Percentiles rank a stretch among this genome's conserved stretches.
Conservation (phyloP, 371 early-diverging fungal genomes). For the Coemansia sp. region DNA sequence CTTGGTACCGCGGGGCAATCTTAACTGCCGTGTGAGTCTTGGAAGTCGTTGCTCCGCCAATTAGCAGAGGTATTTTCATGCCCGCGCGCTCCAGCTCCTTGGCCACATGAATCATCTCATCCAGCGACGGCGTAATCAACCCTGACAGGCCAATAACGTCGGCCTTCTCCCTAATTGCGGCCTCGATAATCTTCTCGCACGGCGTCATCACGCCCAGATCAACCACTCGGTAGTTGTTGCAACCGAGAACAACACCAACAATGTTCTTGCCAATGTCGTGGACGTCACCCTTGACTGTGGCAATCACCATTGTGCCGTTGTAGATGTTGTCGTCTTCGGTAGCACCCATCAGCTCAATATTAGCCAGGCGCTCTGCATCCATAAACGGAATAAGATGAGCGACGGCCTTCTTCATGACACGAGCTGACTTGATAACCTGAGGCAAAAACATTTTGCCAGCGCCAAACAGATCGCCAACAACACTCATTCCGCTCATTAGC, state of each 20-base stretch:
- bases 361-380: constrained; percentile 77
- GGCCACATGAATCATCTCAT: constrained; percentile 93
- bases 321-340: constrained; percentile 63
- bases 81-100: constrained; percentile 85
- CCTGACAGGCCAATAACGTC: constrained; percentile 89
- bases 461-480: constrained; percentile 91
- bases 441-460: constrained; percentile 95
- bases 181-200: constrained; percentile 82
- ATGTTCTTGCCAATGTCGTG: constrained; percentile 91
- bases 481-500: constrained; percentile 89
- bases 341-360: constrained; percentile 56
- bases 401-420: constrained; percentile 91
- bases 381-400: constrained; percentile 91
- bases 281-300: constrained; percentile 92
- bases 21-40: constrained; percentile 95
- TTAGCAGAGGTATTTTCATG: constrained; percentile 83
- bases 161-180: constrained; percentile 82
- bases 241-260: constrained; percentile 90
- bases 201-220: constrained; percentile 95
- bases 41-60: constrained; percentile 93
- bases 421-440: constrained; percentile 93
- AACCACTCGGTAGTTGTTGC: constrained; percentile 91
- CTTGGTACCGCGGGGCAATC: constrained; percentile 79
- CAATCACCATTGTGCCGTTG: constrained; percentile 83
- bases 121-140: constrained; percentile 89